phyloP scores from a whole-genome alignment of 805 yeast species.

The Cyberlindnera nakhonratchasimensis region DNA sequence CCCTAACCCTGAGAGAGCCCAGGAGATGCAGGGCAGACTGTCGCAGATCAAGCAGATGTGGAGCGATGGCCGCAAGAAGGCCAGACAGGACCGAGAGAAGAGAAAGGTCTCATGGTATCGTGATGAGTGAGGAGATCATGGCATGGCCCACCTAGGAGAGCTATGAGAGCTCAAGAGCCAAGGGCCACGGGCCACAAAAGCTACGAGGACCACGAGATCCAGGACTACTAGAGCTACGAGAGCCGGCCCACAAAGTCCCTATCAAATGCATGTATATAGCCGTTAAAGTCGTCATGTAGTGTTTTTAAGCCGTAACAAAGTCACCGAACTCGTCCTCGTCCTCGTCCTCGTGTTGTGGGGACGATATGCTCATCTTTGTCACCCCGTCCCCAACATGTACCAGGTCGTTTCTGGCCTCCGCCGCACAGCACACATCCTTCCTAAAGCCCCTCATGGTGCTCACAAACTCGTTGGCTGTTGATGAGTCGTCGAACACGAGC shows the following conservation, averaged over 20 bases:
- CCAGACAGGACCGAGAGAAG: slow-evolving; percentile 55
- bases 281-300: background rate
- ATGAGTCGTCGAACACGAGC: slow-evolving; percentile 33
- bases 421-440: background rate
- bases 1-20: slow-evolving; percentile 36
- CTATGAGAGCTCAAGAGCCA: no score
- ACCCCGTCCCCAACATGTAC: slow-evolving; percentile 1
- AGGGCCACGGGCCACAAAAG: no score
- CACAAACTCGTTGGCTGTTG: slow-evolving; percentile 12
- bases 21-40: slow-evolving; percentile 47
- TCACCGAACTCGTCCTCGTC: slow-evolving; percentile 29
- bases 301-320: slow-evolving; percentile 18
- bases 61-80: slow-evolving; percentile 44
- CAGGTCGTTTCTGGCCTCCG: slow-evolving; percentile 2
- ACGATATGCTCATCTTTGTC: slow-evolving; percentile 1
- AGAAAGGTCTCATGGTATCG: slow-evolving; percentile 64
- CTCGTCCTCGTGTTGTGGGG: slow-evolving; percentile 4
- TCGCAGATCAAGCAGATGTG: slow-evolving; percentile 44
- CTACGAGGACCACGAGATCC: no score
- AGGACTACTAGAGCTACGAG: no score
- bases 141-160: no score
- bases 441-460: slow-evolving; percentile 5
- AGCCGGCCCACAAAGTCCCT: no score
- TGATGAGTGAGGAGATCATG: slow-evolving; percentile 22
- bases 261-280: slow-evolving; percentile 14